These are phyloP conservation scores for Penicillium samsonianum DNA, from an alignment of 495 filamentous ascomycete genomes.

Conservation along the genomic window DNA sequence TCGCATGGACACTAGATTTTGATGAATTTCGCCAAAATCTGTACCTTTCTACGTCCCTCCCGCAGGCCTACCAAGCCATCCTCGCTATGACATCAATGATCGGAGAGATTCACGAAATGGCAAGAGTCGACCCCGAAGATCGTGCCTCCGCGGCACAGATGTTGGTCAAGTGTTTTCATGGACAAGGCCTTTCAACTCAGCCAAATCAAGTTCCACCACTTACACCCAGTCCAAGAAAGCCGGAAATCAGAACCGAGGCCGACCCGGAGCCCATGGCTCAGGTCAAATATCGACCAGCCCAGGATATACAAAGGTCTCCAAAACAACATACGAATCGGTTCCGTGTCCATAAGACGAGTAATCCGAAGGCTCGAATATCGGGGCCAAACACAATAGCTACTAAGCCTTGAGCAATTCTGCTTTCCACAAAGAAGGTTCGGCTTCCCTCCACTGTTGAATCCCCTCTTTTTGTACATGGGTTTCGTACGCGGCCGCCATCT, in stretches of 20 bases:
- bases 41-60: not conserved
- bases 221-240: not conserved
- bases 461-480: not conserved
- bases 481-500: not conserved
- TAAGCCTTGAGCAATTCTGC: not conserved
- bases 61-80: not conserved
- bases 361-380: not conserved
- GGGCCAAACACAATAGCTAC: not conserved
- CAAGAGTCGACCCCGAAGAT: not conserved
- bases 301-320: not conserved
- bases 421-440: not conserved
- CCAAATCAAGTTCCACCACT: not conserved
- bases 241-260: not conserved
- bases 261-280: not conserved
- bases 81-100: not conserved
- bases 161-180: not conserved
- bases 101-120: not conserved
- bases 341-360: not conserved
- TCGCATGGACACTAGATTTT: not conserved
- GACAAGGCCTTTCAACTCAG: not conserved
- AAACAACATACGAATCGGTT: not conserved
- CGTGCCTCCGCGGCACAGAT: not conserved
- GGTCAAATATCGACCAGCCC: not conserved
- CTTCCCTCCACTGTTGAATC: not conserved
- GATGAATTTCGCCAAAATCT: not conserved